These are phyloP conservation scores for Tillandsia leiboldiana DNA, from an alignment of 176 grass and related monocot species.

Conservation along the genomic window DNA sequence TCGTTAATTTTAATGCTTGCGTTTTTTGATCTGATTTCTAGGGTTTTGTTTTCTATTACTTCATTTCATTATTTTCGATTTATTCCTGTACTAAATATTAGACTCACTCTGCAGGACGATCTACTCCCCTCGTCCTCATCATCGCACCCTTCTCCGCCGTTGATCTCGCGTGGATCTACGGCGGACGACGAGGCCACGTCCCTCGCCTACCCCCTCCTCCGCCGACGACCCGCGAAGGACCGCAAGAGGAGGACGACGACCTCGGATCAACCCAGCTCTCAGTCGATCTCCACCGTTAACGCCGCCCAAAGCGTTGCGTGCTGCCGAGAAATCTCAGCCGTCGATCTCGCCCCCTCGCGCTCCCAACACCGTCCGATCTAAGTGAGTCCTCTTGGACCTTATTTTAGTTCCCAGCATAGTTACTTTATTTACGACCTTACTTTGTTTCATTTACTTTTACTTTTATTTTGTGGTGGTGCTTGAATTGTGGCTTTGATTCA, in stretches of 20 bases:
- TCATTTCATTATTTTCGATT: too few relatives aligned
- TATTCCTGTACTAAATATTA: too few relatives aligned
- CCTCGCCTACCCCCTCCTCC: neutral
- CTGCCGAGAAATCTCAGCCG: neutral
- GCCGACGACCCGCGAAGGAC: neutral
- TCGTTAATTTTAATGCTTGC: too few relatives aligned
- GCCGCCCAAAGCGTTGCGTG: neutral
- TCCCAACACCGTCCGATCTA: neutral
- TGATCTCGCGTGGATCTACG: neutral
- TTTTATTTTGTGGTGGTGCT: too few relatives aligned
- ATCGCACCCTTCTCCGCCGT: neutral
- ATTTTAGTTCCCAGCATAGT: neutral
- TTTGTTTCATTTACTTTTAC: neutral
- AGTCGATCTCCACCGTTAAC: neutral
- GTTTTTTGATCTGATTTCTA: too few relatives aligned
- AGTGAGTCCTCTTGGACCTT: neutral
- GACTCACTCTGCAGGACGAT: neutral
- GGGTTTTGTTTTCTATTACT: too few relatives aligned
- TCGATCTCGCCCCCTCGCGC: neutral
- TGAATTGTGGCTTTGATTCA: too few relatives aligned
- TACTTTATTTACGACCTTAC: neutral
- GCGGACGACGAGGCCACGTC: slow-evolving; percentile 8
- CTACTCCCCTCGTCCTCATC: neutral
- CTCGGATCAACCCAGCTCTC: neutral
- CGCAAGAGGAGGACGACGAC: neutral